Evolutionary conservation across 1,284 basidiomycete species (phyloP).

Genomic region (Kwoniella shivajii): DNA sequence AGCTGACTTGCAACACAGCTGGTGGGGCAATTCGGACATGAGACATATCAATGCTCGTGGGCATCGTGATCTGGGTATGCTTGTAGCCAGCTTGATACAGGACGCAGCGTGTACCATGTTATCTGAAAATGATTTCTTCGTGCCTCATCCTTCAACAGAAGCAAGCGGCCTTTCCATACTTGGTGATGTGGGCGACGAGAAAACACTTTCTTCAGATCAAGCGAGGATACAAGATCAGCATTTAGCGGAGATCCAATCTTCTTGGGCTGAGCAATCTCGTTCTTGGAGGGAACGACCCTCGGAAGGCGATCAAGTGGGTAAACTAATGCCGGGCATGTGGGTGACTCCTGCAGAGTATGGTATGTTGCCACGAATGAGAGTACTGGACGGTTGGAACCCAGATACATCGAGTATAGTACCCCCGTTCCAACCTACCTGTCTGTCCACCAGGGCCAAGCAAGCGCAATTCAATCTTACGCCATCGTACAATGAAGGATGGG

Average conservation of each 20-base stretch:
- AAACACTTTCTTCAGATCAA: not conserved
- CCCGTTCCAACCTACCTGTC: slow-evolving; percentile 42
- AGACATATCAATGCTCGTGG: slow-evolving; percentile 50
- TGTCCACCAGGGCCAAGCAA: slow-evolving; percentile 35
- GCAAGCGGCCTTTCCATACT: not conserved
- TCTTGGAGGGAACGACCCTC: slow-evolving; percentile 25
- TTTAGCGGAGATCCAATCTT: slow-evolving; percentile 8
- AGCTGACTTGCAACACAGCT: slow-evolving; percentile 36
- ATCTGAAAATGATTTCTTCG: slow-evolving; percentile 21
- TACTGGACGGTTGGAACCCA: slow-evolving; percentile 45
- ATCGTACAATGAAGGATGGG: slow-evolving; percentile 43
- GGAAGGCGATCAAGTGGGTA: slow-evolving; percentile 22
- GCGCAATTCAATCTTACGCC: slow-evolving; percentile 47
- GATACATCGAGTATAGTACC: slow-evolving; percentile 29
- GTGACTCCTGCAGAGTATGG: slow-evolving; percentile 40
- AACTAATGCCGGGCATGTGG: slow-evolving; percentile 47
- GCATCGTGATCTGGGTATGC: slow-evolving; percentile 46
- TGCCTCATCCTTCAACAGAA: not conserved
- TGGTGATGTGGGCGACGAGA: not conserved
- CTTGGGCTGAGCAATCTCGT: slow-evolving; percentile 33
- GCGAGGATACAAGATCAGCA: slow-evolving; percentile 6
- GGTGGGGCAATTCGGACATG: slow-evolving; percentile 48
- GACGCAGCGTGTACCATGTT: slow-evolving; percentile 47
- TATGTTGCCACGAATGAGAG: slow-evolving; percentile 43
- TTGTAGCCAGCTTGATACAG: slow-evolving; percentile 43